Evolutionary conservation across 2,329 filamentous ascomycete genomes (phyloP).

Genomic region (Ceratocystis smalleyi): DNA sequence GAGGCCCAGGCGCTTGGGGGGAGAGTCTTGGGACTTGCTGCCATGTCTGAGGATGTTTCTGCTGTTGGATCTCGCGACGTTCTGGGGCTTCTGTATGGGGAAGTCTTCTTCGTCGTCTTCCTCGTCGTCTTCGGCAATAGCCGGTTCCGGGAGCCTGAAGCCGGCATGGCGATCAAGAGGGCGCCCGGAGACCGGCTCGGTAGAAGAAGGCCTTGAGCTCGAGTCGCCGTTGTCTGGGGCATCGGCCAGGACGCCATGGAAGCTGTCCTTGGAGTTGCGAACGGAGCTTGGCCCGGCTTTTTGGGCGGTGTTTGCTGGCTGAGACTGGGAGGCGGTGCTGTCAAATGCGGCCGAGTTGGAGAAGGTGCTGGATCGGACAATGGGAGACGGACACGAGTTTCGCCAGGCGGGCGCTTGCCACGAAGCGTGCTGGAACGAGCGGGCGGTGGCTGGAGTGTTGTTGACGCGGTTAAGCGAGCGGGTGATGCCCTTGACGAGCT

Average conservation of each 20-base stretch:
- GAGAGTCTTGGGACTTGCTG: neutral
- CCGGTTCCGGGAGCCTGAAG: constrained; percentile 41
- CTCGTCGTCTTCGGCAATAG: constrained; percentile 25
- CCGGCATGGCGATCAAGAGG: constrained; percentile 18
- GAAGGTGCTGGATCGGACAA: constrained; percentile 21
- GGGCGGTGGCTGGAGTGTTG: constrained; percentile 29
- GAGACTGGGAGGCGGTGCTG: neutral
- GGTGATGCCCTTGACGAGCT: constrained; percentile 70
- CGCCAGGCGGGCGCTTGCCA: constrained; percentile 17
- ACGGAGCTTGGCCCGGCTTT: neutral
- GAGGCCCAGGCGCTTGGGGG: neutral
- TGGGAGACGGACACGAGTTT: constrained; percentile 22
- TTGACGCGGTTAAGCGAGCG: constrained; percentile 53
- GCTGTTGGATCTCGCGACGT: neutral
- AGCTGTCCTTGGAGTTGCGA: constrained; percentile 5
- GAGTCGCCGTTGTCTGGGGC: neutral
- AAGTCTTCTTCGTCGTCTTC: constrained; percentile 1
- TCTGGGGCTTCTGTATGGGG: constrained; percentile 7
- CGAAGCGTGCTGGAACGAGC: neutral
- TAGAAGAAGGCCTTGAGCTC: neutral
- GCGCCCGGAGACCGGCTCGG: neutral
- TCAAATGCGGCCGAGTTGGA: neutral
- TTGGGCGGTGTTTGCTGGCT: neutral
- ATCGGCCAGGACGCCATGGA: neutral
- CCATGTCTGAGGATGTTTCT: constrained; percentile 8